phyloP scores from a whole-genome alignment of 129 eudicot species.

The Pulicaria dysenterica region DNA sequence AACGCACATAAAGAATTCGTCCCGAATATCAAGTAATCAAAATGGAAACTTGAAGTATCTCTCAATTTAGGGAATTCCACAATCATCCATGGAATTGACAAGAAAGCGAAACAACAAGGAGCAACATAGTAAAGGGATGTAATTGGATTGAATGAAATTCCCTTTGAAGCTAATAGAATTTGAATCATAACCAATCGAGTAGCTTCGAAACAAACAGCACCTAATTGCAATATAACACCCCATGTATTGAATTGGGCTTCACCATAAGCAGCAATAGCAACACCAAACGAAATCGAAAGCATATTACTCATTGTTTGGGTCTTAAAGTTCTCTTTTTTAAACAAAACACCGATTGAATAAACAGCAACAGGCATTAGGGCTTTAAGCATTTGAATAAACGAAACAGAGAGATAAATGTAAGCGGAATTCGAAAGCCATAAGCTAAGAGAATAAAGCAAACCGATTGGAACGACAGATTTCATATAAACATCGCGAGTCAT shows the following conservation, averaged over 20 bases:
- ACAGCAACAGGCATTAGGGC: constrained; percentile 59
- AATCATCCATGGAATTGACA: constrained; percentile 43
- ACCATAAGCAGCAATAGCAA: constrained; percentile 55
- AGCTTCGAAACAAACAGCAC: constrained; percentile 54
- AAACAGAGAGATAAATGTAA: constrained; percentile 48
- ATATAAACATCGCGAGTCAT: constrained; percentile 41
- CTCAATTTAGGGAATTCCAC: constrained; percentile 41
- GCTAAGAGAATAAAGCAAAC: constrained; percentile 45
- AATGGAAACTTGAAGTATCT: constrained; percentile 46
- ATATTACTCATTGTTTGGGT: constrained; percentile 37
- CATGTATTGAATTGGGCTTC: constrained; percentile 44
- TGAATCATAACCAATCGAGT: constrained; percentile 51
- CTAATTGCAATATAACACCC: constrained; percentile 45
- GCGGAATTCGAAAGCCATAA: constrained; percentile 53
- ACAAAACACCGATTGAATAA: constrained; percentile 41
- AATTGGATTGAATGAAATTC: constrained; percentile 47
- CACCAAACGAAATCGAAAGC: constrained; percentile 48
- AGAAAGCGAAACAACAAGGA: constrained; percentile 47
- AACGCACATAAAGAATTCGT: constrained; percentile 51
- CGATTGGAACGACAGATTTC: constrained; percentile 47
- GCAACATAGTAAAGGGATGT: constrained; percentile 51
- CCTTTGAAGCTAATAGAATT: constrained; percentile 39
- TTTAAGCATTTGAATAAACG: constrained; percentile 56
- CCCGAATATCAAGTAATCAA: constrained; percentile 47
- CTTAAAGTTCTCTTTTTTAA: constrained; percentile 43